phyloP scores from a whole-genome alignment of 2,329 filamentous ascomycete species.

The Biscogniauxia sp. region DNA sequence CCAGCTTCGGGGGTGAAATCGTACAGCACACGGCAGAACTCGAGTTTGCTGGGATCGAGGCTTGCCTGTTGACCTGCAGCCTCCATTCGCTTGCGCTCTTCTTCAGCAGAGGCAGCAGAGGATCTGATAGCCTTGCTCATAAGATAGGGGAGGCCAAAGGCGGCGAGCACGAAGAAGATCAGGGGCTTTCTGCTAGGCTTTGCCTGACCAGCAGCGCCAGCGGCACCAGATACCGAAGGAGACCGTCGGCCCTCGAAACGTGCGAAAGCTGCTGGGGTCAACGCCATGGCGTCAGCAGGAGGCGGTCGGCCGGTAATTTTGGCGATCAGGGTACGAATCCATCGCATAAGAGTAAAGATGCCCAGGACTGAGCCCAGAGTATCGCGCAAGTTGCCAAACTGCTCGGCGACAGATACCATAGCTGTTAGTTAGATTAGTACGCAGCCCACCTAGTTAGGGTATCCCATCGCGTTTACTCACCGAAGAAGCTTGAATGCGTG shows the following conservation, averaged over 20 bases:
- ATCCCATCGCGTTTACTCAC: conserved; percentile 49
- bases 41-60: conserved; percentile 85
- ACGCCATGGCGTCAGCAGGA: conserved; percentile 79
- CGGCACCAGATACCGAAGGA: conserved; percentile 38
- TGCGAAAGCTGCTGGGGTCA: conserved; percentile 90
- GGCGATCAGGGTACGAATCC: conserved; percentile 87
- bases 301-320: conserved; percentile 90
- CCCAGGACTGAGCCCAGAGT: conserved; percentile 91
- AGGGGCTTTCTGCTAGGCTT: conserved; percentile 92
- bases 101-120: conserved; percentile 79
- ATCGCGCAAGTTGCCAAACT: conserved; percentile 89
- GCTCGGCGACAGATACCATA: conserved; percentile 97
- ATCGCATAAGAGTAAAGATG: conserved; percentile 93
- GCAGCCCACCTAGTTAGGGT: not conserved
- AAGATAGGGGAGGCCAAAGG: conserved; percentile 92
- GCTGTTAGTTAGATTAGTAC: conserved; percentile 49
- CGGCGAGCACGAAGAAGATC: conserved; percentile 90
- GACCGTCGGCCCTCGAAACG: conserved; percentile 71
- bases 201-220: conserved; percentile 63
- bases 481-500: conserved; percentile 97
- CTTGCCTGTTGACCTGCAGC: conserved; percentile 51
- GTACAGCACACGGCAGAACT: conserved; percentile 93
- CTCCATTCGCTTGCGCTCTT: conserved; percentile 62
- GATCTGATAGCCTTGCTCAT: conserved; percentile 95
- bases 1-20: conserved; percentile 84